Evolutionary conservation across 176 grass and related monocot species (phyloP).

Genomic region (Pontederia crassipes): DNA sequence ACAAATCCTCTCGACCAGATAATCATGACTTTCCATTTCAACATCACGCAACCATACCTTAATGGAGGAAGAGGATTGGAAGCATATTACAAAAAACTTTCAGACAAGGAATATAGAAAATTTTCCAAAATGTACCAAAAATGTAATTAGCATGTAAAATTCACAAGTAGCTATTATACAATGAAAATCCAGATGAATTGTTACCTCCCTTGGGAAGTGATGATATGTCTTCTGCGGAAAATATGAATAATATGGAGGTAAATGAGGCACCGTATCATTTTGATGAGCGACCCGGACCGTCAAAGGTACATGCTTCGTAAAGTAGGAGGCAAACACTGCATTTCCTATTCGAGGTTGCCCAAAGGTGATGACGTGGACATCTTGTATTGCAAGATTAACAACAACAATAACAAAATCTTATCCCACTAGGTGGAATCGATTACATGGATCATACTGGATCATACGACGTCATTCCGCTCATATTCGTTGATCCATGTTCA

Average conservation of each 20-base stretch:
- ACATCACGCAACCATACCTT: slow-evolving; percentile 69
- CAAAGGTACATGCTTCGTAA: slow-evolving; percentile 54
- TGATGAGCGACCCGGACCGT: slow-evolving; percentile 68
- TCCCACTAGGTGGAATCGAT: too few species aligned
- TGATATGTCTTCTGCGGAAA: slow-evolving; percentile 88
- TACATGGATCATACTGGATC: too few species aligned
- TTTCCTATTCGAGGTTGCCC: slow-evolving; percentile 85
- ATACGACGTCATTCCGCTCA: too few species aligned
- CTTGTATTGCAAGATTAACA: slow-evolving; percentile 49
- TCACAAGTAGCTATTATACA: too few species aligned
- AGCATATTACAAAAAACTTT: neutral
- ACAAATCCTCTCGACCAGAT: slow-evolving; percentile 51
- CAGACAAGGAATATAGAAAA: neutral
- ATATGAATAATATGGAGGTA: slow-evolving; percentile 73
- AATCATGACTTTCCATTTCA: slow-evolving; percentile 44
- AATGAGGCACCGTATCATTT: slow-evolving; percentile 77
- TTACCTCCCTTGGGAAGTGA: slow-evolving; percentile 89
- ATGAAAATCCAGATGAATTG: too few species aligned
- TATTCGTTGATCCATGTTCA: too few species aligned
- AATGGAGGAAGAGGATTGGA: slow-evolving; percentile 9
- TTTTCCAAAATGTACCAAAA: neutral
- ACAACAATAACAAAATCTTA: too few species aligned
- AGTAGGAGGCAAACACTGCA: slow-evolving; percentile 75
- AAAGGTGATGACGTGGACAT: slow-evolving; percentile 65
- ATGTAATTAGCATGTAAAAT: too few species aligned